phyloP scores from a whole-genome alignment of 202 grass and related monocot genomes.

The Tripidium arundinaceum region DNA sequence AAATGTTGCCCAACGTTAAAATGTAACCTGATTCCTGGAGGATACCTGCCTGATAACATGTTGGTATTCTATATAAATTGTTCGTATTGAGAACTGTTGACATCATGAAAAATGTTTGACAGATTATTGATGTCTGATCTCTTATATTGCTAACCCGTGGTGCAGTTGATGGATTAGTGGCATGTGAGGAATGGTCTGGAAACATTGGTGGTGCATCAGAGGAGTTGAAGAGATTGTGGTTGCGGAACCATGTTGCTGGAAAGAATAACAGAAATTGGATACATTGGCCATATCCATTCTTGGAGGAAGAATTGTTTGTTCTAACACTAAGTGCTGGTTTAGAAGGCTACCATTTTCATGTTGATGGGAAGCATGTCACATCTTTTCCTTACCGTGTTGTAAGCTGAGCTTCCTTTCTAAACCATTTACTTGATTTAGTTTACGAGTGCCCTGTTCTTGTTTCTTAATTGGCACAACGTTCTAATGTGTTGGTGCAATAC shows the following conservation, averaged over 20 bases:
- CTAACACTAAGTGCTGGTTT: slow-evolving; percentile 68
- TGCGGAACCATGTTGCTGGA: slow-evolving; percentile 44
- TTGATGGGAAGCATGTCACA: slow-evolving; percentile 67
- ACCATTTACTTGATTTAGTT: slow-evolving; percentile 10
- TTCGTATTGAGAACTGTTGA: slow-evolving; percentile 8
- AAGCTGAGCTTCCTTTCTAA: slow-evolving; percentile 30
- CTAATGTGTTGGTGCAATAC: slow-evolving; percentile 5
- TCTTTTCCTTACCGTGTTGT: slow-evolving; percentile 84
- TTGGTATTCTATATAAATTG: not conserved
- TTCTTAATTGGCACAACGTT: not conserved
- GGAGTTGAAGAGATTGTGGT: slow-evolving; percentile 54
- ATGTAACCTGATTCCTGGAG: not conserved
- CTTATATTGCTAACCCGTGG: slow-evolving; percentile 29
- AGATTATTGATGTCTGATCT: not conserved
- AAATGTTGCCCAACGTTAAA: not conserved
- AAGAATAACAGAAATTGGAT: slow-evolving; percentile 47
- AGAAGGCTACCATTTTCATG: slow-evolving; percentile 76
- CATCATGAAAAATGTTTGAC: not conserved
- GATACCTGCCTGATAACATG: not conserved
- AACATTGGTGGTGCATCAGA: slow-evolving; percentile 29
- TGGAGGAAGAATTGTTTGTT: slow-evolving; percentile 74
- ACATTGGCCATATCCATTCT: slow-evolving; percentile 84
- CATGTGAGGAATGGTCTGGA: slow-evolving; percentile 68
- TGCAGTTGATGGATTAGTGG: slow-evolving; percentile 64
- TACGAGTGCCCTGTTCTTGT: not conserved